These are phyloP conservation scores for Claviceps sp. DNA, from an alignment of 2,329 filamentous ascomycete species.

Conservation along the genomic window DNA sequence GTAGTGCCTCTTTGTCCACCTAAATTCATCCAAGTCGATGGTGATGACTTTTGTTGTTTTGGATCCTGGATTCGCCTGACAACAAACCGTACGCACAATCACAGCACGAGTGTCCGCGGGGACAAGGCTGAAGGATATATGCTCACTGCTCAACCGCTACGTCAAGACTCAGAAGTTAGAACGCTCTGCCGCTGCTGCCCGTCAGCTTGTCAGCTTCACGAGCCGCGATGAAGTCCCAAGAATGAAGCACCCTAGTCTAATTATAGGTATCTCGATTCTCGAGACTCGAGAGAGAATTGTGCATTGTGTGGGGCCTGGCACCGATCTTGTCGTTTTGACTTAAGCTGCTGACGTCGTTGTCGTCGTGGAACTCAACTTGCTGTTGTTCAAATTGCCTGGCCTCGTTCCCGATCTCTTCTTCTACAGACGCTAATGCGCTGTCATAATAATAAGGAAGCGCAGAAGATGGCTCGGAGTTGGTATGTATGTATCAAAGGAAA, in stretches of 20 bases:
- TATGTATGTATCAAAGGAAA: too few species aligned
- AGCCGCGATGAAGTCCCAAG: not conserved
- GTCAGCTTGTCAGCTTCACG: not conserved
- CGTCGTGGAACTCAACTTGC: not conserved
- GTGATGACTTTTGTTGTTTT: too few species aligned
- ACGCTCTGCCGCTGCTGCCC: too few species aligned
- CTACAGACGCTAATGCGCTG: not conserved
- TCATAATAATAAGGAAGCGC: not conserved
- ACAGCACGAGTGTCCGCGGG: too few species aligned
- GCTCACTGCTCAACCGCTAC: not conserved
- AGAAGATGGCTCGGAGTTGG: not conserved
- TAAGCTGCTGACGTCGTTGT: not conserved
- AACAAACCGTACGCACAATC: too few species aligned
- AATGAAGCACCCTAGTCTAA: not conserved
- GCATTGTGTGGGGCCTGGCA: too few species aligned
- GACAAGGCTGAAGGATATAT: too few species aligned
- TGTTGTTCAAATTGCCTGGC: not conserved
- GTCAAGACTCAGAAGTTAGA: not conserved
- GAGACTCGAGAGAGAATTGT: too few species aligned
- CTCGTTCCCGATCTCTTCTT: too few species aligned
- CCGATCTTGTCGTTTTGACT: not conserved
- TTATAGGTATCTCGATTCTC: too few species aligned
- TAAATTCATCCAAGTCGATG: not conserved
- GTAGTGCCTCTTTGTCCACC: not conserved
- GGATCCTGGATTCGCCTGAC: too few species aligned